phyloP scores from a whole-genome alignment of 1,284 basidiomycete species.

The Pyrrhoderma lamaoense region DNA sequence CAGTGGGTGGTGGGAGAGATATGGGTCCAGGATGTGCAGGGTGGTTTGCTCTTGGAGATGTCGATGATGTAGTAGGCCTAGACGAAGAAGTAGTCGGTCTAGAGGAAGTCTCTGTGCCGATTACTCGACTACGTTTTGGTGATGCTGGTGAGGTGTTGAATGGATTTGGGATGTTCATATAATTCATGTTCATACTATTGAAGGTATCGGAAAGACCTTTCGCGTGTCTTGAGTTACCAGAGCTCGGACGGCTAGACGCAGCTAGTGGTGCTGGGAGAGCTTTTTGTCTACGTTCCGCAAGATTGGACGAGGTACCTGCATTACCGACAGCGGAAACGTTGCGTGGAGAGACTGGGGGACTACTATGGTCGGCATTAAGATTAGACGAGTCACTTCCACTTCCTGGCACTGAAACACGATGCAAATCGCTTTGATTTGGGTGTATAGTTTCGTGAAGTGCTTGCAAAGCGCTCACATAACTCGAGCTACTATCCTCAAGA shows the following conservation, averaged over 20 bases:
- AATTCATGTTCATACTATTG: background rate
- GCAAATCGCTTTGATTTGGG: background rate
- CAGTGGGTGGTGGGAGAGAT: constrained; percentile 52
- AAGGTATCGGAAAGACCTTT: background rate
- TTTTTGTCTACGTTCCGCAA: constrained; percentile 9
- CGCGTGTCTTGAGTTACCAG: no score
- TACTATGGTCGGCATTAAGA: background rate
- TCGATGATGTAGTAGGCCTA: background rate
- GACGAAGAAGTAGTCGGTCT: background rate
- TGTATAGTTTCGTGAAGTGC: background rate
- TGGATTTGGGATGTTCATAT: background rate
- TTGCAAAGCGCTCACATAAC: background rate
- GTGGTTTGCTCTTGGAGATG: constrained; percentile 28
- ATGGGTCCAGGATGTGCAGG: constrained; percentile 66
- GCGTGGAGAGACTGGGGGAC: constrained; percentile 4
- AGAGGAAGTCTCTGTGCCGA: background rate
- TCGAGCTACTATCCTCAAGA: background rate
- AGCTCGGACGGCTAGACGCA: constrained; percentile 3
- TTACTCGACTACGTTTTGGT: background rate
- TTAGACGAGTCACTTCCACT: background rate
- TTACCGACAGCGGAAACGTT: background rate
- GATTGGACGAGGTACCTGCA: background rate
- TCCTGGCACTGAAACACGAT: background rate
- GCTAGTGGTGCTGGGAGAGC: constrained; percentile 5
- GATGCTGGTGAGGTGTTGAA: background rate